Evolutionary conservation across 495 filamentous ascomycete genomes (phyloP).

Genomic region (Acidomyces sp.): DNA sequence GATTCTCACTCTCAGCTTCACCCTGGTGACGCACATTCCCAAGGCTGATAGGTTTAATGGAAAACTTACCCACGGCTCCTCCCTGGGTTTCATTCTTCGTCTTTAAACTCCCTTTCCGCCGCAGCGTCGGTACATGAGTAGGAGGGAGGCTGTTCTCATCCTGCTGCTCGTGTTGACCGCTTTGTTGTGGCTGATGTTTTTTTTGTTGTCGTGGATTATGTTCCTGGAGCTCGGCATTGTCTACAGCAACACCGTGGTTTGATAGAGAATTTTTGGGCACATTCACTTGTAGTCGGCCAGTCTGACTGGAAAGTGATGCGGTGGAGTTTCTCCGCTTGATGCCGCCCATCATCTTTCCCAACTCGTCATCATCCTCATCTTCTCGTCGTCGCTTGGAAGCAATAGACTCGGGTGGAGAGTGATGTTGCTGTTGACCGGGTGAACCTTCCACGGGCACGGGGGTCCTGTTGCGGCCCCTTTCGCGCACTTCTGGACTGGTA

Average conservation of each 20-base stretch:
- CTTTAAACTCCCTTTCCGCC: slow-evolving; percentile 23
- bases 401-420: slow-evolving; percentile 14
- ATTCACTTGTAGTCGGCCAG: slow-evolving; percentile 2
- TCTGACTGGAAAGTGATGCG: slow-evolving; percentile 3
- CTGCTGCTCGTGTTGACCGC: neutral
- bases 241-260: neutral
- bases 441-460: slow-evolving; percentile 10
- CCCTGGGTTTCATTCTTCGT: slow-evolving; percentile 22
- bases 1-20: neutral
- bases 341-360: slow-evolving; percentile 30
- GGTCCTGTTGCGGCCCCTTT: slow-evolving; percentile 22
- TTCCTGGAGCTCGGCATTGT: no score
- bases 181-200: neutral
- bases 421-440: slow-evolving; percentile 8
- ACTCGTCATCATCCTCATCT: slow-evolving; percentile 53
- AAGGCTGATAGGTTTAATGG: slow-evolving; percentile 16
- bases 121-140: slow-evolving; percentile 15
- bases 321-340: slow-evolving; percentile 25
- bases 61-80: slow-evolving; percentile 22
- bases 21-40: neutral
- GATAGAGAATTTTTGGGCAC: neutral
- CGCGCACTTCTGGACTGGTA: slow-evolving; percentile 2
- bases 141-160: neutral
- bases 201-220: no score
- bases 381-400: slow-evolving; percentile 56